phyloP scores from a whole-genome alignment of 2,329 filamentous ascomycete genomes.

The Xylariomycetidae sp. region DNA sequence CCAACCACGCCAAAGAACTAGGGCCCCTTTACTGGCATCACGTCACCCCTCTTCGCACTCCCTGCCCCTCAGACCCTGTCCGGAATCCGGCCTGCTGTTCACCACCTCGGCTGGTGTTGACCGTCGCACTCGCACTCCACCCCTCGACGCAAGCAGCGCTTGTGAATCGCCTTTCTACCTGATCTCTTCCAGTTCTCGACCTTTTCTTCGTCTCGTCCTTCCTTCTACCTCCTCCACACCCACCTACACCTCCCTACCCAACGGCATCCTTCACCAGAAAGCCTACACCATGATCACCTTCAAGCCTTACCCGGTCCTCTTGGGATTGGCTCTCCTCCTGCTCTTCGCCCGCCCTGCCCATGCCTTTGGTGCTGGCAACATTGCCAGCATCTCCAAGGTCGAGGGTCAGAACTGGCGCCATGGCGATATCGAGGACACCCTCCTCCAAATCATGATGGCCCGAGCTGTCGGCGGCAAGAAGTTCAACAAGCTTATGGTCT shows the following conservation, averaged over 20 bases:
- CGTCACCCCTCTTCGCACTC: too few species aligned
- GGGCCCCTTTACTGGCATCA: too few species aligned
- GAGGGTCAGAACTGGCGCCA: constrained; percentile 85
- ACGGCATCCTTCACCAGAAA: constrained; percentile 3
- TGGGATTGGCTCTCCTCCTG: constrained; percentile 57
- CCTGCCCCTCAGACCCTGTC: too few species aligned
- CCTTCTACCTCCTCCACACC: not conserved
- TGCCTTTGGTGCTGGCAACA: constrained; percentile 86
- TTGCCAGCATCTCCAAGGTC: constrained; percentile 71
- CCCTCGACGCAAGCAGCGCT: too few species aligned
- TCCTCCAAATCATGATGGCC: constrained; percentile 63
- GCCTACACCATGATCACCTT: constrained; percentile 39
- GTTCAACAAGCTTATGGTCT: constrained; percentile 81
- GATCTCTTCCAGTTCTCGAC: not conserved
- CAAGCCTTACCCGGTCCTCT: constrained; percentile 43
- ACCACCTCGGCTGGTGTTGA: too few species aligned
- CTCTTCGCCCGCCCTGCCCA: constrained; percentile 61
- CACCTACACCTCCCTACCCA: constrained; percentile 2
- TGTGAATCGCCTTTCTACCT: not conserved
- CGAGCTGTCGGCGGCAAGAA: constrained; percentile 59
- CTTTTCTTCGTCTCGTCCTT: not conserved
- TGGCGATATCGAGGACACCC: constrained; percentile 88
- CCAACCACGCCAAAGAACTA: too few species aligned
- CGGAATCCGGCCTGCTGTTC: too few species aligned
- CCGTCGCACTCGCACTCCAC: too few species aligned